Percentiles rank a stretch among this genome's conserved stretches.
phyloP scores from a whole-genome alignment of 2,329 filamentous ascomycete species.

The Fusarium metavorans region DNA sequence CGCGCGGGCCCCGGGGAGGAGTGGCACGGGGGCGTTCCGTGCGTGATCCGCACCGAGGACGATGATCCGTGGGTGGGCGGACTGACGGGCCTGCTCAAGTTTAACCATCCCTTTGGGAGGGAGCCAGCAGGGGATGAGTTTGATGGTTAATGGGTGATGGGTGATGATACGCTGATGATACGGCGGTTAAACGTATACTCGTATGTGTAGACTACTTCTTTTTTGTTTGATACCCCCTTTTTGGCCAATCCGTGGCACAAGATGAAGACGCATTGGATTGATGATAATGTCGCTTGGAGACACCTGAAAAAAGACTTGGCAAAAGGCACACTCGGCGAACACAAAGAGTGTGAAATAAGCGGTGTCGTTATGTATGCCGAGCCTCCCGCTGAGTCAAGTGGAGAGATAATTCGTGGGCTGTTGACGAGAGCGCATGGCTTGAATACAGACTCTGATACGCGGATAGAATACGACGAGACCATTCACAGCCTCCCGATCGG shows the following conservation, averaged over 20 bases:
- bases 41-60: conserved; percentile 80
- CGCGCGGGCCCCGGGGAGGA: conserved; percentile 55
- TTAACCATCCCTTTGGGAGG: conserved; percentile 93
- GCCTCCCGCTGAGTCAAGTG: background rate
- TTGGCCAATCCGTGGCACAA: background rate
- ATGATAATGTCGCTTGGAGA: background rate
- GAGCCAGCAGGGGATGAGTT: conserved; percentile 49
- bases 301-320: background rate
- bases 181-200: background rate
- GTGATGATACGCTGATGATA: background rate
- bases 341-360: background rate
- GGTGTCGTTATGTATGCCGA: background rate
- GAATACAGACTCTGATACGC: background rate
- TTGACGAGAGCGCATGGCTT: background rate
- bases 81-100: conserved; percentile 92
- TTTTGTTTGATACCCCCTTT: conserved; percentile 31
- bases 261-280: background rate
- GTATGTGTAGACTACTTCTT: conserved; percentile 5
- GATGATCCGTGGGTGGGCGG: conserved; percentile 98
- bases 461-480: background rate
- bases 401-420: background rate
- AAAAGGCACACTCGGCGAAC: background rate
- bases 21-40: conserved; percentile 87
- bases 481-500: background rate
- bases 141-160: conserved; percentile 36